Conservation (phyloP, 371 early-diverging fungal genomes). For the Mortierella sp. region DNA sequence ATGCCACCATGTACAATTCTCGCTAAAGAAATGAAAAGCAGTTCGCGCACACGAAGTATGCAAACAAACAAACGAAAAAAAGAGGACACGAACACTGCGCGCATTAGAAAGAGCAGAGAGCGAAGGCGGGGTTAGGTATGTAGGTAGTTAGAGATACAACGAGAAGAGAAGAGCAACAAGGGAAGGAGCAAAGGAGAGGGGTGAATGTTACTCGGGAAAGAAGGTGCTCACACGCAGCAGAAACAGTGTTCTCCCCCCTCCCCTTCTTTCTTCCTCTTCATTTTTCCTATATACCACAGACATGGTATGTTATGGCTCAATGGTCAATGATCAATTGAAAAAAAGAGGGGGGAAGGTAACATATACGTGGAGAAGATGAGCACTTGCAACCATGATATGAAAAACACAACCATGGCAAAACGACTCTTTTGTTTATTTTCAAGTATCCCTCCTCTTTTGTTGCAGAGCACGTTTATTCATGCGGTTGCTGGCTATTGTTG, state of each 20-base stretch:
- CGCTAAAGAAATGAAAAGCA: not conserved
- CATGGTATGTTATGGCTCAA: not conserved
- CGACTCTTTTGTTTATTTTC: not conserved
- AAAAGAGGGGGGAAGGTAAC: not conserved
- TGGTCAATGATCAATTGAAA: not conserved
- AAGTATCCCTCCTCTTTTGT: not conserved
- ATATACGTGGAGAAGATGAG: not conserved
- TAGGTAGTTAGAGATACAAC: not conserved
- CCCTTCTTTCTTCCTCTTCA: not conserved
- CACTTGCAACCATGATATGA: not conserved
- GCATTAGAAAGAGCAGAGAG: not conserved
- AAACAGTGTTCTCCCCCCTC: not conserved
- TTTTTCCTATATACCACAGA: not conserved
- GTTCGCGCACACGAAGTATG: not conserved
- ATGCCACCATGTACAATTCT: not conserved
- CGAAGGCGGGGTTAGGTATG: not conserved
- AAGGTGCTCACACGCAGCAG: constrained; percentile 5
- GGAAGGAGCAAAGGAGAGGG: not conserved
- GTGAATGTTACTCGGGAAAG: not conserved
- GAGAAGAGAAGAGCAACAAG: not conserved
- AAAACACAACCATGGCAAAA: not conserved
- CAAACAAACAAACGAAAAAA: not conserved
- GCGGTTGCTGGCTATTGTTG: not conserved
- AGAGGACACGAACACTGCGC: not conserved
- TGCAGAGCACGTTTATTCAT: constrained; percentile 9